These are phyloP conservation scores for Diplodia sapinea DNA, from an alignment of 2,329 filamentous ascomycete species.

Conservation along the genomic window DNA sequence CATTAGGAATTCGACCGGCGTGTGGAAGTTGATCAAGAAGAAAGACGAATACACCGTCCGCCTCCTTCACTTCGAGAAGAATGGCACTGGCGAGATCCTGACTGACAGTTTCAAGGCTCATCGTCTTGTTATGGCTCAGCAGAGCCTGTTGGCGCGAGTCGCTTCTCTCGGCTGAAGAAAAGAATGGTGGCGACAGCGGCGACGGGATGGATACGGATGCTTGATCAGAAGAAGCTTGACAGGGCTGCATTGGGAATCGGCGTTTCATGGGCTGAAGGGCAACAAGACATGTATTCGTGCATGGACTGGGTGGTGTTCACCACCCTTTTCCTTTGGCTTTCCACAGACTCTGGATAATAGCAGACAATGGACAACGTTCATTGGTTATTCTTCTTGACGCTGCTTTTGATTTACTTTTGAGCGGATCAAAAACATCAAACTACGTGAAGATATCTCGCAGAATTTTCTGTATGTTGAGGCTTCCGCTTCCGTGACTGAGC, in stretches of 20 bases:
- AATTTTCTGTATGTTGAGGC: too few relatives aligned
- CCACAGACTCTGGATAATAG: neutral
- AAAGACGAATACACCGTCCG: neutral
- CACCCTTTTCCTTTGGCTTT: neutral
- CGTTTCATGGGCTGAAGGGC: neutral
- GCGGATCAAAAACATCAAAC: too few relatives aligned
- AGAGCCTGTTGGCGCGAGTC: neutral
- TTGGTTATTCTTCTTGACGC: too few relatives aligned
- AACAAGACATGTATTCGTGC: neutral
- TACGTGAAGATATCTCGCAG: too few relatives aligned
- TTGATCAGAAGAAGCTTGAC: neutral
- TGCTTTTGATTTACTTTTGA: too few relatives aligned
- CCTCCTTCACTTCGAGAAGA: neutral
- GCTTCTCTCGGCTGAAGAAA: neutral
- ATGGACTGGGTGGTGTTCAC: neutral
- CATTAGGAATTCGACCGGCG: neutral
- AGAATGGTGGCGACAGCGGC: neutral
- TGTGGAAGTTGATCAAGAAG: constrained; percentile 9
- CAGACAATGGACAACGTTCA: too few relatives aligned
- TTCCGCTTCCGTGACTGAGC: too few relatives aligned
- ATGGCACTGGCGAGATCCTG: neutral
- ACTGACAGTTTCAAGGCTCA: constrained; percentile 4
- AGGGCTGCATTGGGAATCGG: neutral
- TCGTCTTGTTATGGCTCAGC: neutral
- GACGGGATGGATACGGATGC: neutral